Evolutionary conservation across 805 yeast genomes (phyloP), one percentile per base, ranked within the genome.

Genomic region (Candida ortonii): DNA sequence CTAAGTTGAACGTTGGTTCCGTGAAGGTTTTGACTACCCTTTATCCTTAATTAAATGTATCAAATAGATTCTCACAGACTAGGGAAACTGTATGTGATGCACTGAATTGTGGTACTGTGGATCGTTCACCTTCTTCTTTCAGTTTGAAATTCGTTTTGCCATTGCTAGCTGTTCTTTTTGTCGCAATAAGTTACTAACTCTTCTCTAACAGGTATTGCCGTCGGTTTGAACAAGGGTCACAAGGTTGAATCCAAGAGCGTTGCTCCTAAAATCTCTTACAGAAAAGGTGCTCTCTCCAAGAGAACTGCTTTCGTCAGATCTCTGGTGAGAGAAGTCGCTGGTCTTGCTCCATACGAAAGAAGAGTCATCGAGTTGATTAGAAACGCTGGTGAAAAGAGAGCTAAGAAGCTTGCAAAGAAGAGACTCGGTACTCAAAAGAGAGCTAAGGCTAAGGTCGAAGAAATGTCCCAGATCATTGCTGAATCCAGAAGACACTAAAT

Each of bases 331-430:
- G 99, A 93, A 78, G 97, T 93, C 61, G 76, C 95, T 59, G 98
- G 98, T 70, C 80, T 93, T 67, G 96, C 99, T 55, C 98, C 99
- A 75, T 93, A 93, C 74, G 99, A 93, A 80, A 89, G 96, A 81
- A 89, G 99, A 78, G 82, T 93, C 70, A 84, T 94, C 65, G 99
- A 93, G 78, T 81, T 93, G 76, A 80, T 93, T 84, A 93, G 98
- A 83, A 93, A 94, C 79, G 89, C 96, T 70, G 96, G 96, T 82
- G 99, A 93, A 78, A 93, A 93, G 95, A 93, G 97, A 80, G 98
- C 99, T 59, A 86, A 93, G 87, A 93, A 93, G 88, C 88, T 93
- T 68, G 97, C 97, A 57, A 93, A 93, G 93, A 93, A 86, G 95
- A 90, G 93, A 86, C 86, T 93, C 68, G 99, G 99, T 77, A 87